Evolutionary conservation across 1,139 yeast genomes (phyloP).

Genomic region (Candida gigantensis): DNA sequence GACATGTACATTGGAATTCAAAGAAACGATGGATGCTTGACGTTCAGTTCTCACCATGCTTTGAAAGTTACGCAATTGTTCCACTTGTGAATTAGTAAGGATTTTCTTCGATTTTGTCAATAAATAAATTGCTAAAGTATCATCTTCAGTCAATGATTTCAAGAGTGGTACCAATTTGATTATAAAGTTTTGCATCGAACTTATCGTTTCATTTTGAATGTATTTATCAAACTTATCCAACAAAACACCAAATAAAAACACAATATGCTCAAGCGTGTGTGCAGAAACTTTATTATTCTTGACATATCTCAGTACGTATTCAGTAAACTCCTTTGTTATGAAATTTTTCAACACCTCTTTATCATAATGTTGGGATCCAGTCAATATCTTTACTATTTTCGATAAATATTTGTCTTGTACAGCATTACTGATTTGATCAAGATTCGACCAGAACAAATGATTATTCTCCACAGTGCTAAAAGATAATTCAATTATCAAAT

Average conservation of each 20-base stretch:
- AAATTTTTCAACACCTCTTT: slow-evolving; percentile 8
- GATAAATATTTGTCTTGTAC: slow-evolving; percentile 9
- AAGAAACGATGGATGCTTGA: slow-evolving; percentile 3
- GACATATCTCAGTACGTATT: slow-evolving; percentile 9
- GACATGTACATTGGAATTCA: not conserved
- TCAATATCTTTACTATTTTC: slow-evolving; percentile 7
- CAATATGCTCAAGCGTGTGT: slow-evolving; percentile 7
- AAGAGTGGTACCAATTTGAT: slow-evolving; percentile 10
- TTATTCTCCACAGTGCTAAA: slow-evolving; percentile 9
- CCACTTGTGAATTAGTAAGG: slow-evolving; percentile 7
- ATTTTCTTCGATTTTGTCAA: slow-evolving; percentile 9
- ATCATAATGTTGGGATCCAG: slow-evolving; percentile 7
- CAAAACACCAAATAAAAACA: slow-evolving; percentile 9
- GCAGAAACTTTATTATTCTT: slow-evolving; percentile 3
- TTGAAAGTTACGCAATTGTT: slow-evolving; percentile 6
- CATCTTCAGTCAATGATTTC: slow-evolving; percentile 5
- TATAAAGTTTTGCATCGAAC: slow-evolving; percentile 9
- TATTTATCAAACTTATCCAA: slow-evolving; percentile 9
- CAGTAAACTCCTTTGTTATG: slow-evolving; percentile 9
- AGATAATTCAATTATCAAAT: slow-evolving; percentile 10
- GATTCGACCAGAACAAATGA: slow-evolving; percentile 11
- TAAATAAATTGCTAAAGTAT: slow-evolving; percentile 6
- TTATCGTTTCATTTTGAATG: slow-evolving; percentile 7
- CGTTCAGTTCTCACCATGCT: slow-evolving; percentile 2
- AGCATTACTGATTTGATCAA: slow-evolving; percentile 4